phyloP scores from a whole-genome alignment of 306 rosid genomes.

The Rosa persica region DNA sequence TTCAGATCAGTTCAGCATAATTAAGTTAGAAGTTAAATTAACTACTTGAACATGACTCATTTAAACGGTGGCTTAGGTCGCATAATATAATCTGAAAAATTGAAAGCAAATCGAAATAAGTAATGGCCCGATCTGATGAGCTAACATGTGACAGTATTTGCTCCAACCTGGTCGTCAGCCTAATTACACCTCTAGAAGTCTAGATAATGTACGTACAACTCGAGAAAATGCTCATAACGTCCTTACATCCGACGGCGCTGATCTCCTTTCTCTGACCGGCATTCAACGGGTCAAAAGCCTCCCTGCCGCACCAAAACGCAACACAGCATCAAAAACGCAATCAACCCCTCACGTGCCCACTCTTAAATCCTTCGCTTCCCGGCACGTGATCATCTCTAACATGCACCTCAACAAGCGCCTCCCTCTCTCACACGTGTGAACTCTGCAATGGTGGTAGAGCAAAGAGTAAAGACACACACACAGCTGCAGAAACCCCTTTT shows the following conservation, averaged over 20 bases:
- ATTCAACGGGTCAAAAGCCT: slow-evolving; percentile 14
- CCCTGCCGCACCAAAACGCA: background rate
- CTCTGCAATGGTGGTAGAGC: background rate
- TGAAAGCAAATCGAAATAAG: no score
- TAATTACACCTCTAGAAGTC: no score
- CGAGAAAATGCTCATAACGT: background rate
- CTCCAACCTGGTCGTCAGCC: no score
- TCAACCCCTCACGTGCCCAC: slow-evolving; percentile 44
- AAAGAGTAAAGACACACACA: background rate
- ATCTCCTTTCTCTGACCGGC: background rate
- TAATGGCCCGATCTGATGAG: no score
- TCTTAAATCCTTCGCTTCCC: slow-evolving; percentile 1
- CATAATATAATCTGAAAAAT: no score
- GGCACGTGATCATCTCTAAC: slow-evolving; percentile 48
- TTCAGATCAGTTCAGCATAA: no score
- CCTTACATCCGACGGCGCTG: background rate
- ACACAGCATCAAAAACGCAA: background rate
- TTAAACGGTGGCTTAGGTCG: no score
- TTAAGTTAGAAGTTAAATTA: no score
- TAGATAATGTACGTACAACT: background rate
- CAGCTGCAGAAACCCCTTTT: slow-evolving; percentile 1
- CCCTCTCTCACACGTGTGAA: slow-evolving; percentile 21
- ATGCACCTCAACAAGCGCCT: slow-evolving; percentile 17
- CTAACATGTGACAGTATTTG: no score
- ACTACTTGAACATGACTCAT: no score